Evolutionary conservation across 352 stramenopile genomes (phyloP), one percentile per base, ranked within the genome.

Genomic region (Phytophthora syringae): DNA sequence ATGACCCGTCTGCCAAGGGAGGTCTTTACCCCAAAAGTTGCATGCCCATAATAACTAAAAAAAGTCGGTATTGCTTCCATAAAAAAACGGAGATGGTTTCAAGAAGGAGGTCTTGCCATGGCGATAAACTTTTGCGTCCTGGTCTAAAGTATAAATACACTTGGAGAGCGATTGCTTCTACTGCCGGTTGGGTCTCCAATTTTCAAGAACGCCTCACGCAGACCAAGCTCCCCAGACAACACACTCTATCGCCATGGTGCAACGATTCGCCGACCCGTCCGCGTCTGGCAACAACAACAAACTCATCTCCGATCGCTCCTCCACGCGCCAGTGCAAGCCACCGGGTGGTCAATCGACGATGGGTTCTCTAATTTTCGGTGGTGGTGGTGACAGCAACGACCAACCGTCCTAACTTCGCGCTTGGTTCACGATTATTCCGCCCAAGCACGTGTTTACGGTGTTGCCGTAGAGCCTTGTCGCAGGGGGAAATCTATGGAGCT

Each of bases 351-450:
- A 57, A 16, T 88, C 79, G 7, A 80, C 71, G 27, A 64, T 85
- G 44, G 79, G 79, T 39, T 83, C 79, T 18, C 52, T 88, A 32
- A 77, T 88, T 60, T 88, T 72, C 39, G 77, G 77, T 34, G 70
- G 65, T 25, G 42, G 56, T 21, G 60, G 67, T 11, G 60, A 55
- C 18, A 22, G 66, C 49, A 67, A 75, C 36, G 64, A 75, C 36
- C 61, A 76, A 27, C 24, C 44, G 24, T 83, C 72, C 24, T 86
- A 82, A n/a, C n/a, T n/a, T n/a, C n/a, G n/a, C n/a, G n/a, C n/a
- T n/a, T n/a, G n/a, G n/a, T n/a, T n/a, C n/a, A n/a, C n/a, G n/a
- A n/a, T n/a, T n/a, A n/a, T n/a, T n/a, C n/a, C n/a, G n/a, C n/a
- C n/a, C n/a, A n/a, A n/a, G n/a, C n/a, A n/a, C n/a, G n/a, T n/a